Base-by-base conservation (phyloP, 2,329 filamentous ascomycete genomes). In the Venturiaceae sp. region DNA sequence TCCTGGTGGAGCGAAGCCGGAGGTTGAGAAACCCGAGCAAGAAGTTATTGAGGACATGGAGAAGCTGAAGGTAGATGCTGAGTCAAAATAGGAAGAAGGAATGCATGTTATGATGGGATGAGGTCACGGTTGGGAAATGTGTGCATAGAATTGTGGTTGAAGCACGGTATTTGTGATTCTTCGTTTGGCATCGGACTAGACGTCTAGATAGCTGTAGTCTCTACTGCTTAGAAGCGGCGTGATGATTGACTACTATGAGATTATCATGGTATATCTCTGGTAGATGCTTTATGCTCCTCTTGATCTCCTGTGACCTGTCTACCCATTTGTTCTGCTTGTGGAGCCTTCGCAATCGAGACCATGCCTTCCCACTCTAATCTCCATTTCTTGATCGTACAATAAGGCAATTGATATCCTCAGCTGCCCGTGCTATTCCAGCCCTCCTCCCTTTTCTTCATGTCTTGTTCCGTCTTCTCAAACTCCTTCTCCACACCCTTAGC, bases 1-100 rank as follows among this genome's bases (percentile, higher is more conserved):
- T 68, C 86, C 84, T 0, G 57, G 47, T 37, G 57, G 26, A 6
- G 55, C 55, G 16, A 54, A 39, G 34, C 30, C 28, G 34, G 53
- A 14, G 26, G 53, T 52, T 14, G 53, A 44, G 28, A 26, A 32
- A 13, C 14, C 50, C 14, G 55, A 57, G 23, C 23, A 47, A 47
- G 41, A 47, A 30, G 41, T 28, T 23, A n/a, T 26, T 1, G 44
- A 50, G 26, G 44, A 26, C 5, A 21, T 30, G 21, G 44, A 50
- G 26, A 50, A 50, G 13, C 14, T 50, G 26, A 26, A 50, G 2
- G 23, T 50, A 5, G 14, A 23, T 32, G 23, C 44, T 30, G 44
- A 50, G 13, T n/a, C 30, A 16, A 30, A n/a, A n/a, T n/a, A n/a
- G n/a, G n/a, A n/a, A n/a, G n/a, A n/a, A n/a, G n/a, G n/a, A n/a